Evolutionary conservation across 1,284 basidiomycete species (phyloP), one percentile per base, ranked within the genome.

Genomic region (Xanthoconium separans): DNA sequence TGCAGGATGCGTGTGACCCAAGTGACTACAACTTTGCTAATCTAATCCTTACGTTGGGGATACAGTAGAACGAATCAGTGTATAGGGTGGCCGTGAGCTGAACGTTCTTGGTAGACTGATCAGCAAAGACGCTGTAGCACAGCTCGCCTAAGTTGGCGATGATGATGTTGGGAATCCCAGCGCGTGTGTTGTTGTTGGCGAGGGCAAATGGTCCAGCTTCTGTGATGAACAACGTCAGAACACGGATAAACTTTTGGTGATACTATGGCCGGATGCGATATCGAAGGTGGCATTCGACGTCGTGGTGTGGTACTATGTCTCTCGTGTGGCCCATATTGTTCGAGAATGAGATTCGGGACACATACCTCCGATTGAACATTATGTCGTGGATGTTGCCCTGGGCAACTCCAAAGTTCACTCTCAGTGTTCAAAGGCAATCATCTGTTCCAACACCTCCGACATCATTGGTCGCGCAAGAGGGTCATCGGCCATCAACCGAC

Each of bases 21-120:
- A n/a, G n/a, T n/a, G n/a, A n/a, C n/a, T n/a, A n/a, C n/a, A n/a
- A n/a, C n/a, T n/a, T n/a, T n/a, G n/a, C n/a, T n/a, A n/a, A n/a
- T n/a, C 70, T 64, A 6, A 79, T 70, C 0, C 75, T 66, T 42
- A 89, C 73, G 39, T 79, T 72, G 2, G 81, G 70, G 44, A 90
- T 77, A 66, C 77, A 89, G n/a, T 79, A 57, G 73, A 89, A 87
- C 9, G 73, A 52, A 62, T 89, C 81, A 0, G 70, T 60, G 64
- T 85, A 91, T 1, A 87, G 87, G 15, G 81, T 84, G 1, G 82
- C 79, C 0, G 87, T 89, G 24, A 91, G 77, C 66, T 91, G 84
- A 68, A 93, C 90, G 68, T 93, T 91, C 65, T 82, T 82, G 43
- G 85, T 87, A 72, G 93, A 93, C 3, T 81, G 59, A 1, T 90